Evolutionary conservation across 352 stramenopile genomes (phyloP), one percentile per base, ranked within the genome.

Genomic region (Stephanocyclus meneghinianus): DNA sequence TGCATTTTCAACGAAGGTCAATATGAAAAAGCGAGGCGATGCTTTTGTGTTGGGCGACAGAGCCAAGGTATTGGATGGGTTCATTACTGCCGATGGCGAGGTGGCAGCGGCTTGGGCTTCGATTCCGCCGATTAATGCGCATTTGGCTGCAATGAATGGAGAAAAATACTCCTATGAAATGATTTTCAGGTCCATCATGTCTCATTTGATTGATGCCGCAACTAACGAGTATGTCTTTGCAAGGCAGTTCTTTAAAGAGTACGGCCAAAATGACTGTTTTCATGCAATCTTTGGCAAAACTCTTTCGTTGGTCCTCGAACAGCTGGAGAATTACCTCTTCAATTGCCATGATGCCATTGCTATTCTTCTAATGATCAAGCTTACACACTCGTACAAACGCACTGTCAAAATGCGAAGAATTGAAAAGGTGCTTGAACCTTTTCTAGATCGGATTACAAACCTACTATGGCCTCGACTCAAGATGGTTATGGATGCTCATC

Each of bases 321-420:
- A 99, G 76, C 84, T 99, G 59, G 97, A 99, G 74, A 99, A 98
- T 86, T 98, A 98, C 74, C 81, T 99, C 1, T 98, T 98, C 80
- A 96, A 93, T 56, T 98, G 89, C 45, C 97, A 98, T 78, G 97
- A 99, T 90, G 95, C 93, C 15, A 95, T 99, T 30, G 96, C 93
- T 40, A 86, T 99, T 29, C 90, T 99, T n/a, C 91, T 99, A 15
- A 99, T 99, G 96, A 98, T 99, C 76, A 96, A 97, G 32, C 86
- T 99, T 21, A 98, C 95, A 18, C 94, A 98, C 71, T 78, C 80
- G 16, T 89, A 91, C 78, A 84, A 87, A 66, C 78, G 87, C 10
- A 85, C 85, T 11, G 81, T 90, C 30, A 83, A 87, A 56, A 65
- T 66, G 10, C 68, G 90, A 2, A 84, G 65, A 32, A 89, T 92